These are phyloP conservation scores for Hygrophila difformis DNA, from an alignment of 257 asterid genomes.

Conservation along the genomic window DNA sequence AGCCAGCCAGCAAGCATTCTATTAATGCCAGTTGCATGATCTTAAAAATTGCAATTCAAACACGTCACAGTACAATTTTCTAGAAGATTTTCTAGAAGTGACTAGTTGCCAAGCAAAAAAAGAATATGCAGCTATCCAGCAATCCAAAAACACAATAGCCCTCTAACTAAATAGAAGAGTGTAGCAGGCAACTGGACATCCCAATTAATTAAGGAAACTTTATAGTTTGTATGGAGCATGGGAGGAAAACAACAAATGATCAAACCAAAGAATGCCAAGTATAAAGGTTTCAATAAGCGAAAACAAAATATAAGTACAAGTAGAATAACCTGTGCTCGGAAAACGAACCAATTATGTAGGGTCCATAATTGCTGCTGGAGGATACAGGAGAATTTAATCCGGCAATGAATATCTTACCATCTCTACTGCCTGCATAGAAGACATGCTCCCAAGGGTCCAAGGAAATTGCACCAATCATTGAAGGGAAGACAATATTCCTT, in stretches of 20 bases:
- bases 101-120: no score
- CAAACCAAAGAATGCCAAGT: background rate
- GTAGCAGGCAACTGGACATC: background rate
- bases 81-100: no score
- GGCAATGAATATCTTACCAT: slow-evolving; percentile 79
- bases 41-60: no score
- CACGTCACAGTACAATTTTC: no score
- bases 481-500: slow-evolving; percentile 67
- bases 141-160: no score
- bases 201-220: slow-evolving; percentile 5
- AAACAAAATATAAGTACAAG: slow-evolving; percentile 2
- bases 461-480: slow-evolving; percentile 71
- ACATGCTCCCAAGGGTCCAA: slow-evolving; percentile 73
- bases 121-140: no score
- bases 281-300: slow-evolving; percentile 3
- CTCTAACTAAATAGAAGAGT: no score
- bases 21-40: no score
- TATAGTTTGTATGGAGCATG: background rate
- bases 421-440: slow-evolving; percentile 93
- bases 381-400: slow-evolving; percentile 51
- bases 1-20: no score
- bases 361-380: slow-evolving; percentile 44
- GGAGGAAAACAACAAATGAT: slow-evolving; percentile 7
- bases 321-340: slow-evolving; percentile 70
- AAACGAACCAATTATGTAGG: slow-evolving; percentile 54